Evolutionary conservation across 2,329 filamentous ascomycete genomes (phyloP).

Genomic region (Macrophomina pseudophaseolina): DNA sequence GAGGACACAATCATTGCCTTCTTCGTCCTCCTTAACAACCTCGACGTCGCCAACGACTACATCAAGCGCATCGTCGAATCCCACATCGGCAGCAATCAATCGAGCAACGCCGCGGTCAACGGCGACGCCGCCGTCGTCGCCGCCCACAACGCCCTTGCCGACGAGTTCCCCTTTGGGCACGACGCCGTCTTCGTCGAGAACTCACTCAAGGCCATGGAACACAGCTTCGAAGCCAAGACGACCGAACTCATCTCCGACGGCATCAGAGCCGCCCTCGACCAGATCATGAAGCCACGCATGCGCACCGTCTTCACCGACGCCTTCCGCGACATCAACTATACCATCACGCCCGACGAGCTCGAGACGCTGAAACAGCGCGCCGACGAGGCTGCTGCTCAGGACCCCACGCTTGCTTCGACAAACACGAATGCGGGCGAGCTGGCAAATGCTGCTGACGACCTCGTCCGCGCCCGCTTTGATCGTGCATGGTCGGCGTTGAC

Average conservation of each 20-base stretch:
- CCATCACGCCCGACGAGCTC: conserved; percentile 65
- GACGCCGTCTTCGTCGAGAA: conserved; percentile 73
- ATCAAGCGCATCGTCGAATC: conserved; percentile 81
- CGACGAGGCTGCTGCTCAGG: conserved; percentile 29
- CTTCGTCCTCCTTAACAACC: conserved; percentile 91
- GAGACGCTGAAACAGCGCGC: conserved; percentile 41
- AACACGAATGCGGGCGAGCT: conserved; percentile 44
- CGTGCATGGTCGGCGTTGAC: conserved; percentile 85
- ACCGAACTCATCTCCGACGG: conserved; percentile 83
- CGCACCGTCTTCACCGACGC: conserved; percentile 84
- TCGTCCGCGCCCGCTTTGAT: conserved; percentile 80
- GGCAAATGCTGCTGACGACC: conserved; percentile 55
- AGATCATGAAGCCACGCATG: conserved; percentile 83
- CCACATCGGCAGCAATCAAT: conserved; percentile 53
- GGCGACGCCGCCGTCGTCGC: conserved; percentile 42
- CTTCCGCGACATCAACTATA: conserved; percentile 90
- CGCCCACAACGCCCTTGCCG: conserved; percentile 47
- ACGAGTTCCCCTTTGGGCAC: conserved; percentile 79
- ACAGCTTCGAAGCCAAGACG: conserved; percentile 76
- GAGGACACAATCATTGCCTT: conserved; percentile 90
- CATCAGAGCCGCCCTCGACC: conserved; percentile 82
- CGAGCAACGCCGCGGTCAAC: conserved; percentile 39
- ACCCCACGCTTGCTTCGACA: conserved; percentile 12
- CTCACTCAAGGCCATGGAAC: conserved; percentile 70
- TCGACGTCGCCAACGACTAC: conserved; percentile 92